Evolutionary conservation across 2,329 filamentous ascomycete species (phyloP).

Genomic region (Colletotrichum liriopes): DNA sequence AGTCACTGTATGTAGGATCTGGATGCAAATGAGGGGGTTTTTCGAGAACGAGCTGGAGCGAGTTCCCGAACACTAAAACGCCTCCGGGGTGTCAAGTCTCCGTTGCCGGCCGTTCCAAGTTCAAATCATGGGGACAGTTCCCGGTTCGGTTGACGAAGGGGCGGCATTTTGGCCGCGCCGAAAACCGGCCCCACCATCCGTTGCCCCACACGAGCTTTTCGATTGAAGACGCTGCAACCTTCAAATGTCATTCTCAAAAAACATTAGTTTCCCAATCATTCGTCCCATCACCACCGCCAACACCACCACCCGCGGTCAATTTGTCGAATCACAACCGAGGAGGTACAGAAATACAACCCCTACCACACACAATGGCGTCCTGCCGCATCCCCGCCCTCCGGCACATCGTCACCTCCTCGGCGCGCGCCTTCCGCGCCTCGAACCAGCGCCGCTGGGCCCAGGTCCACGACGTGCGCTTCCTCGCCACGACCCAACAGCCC

Average conservation of each 20-base stretch:
- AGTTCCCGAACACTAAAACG: background rate
- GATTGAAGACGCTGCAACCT: conserved; percentile 31
- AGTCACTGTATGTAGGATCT: background rate
- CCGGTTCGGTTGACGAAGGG: background rate
- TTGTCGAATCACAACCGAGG: background rate
- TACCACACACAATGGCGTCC: conserved; percentile 62
- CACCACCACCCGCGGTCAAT: background rate
- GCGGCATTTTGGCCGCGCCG: conserved; percentile 12
- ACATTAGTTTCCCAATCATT: background rate
- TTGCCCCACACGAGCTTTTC: conserved; percentile 34
- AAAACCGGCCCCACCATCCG: conserved; percentile 32
- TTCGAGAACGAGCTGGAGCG: background rate
- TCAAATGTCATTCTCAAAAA: conserved; percentile 29
- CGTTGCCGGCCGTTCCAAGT: background rate
- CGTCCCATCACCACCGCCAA: conserved; percentile 4
- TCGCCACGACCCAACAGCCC: conserved; percentile 82
- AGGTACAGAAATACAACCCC: background rate
- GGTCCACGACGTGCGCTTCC: conserved; percentile 92
- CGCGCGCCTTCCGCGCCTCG: conserved; percentile 52
- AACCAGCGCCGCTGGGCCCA: conserved; percentile 89
- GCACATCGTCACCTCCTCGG: conserved; percentile 56
- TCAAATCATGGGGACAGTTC: no score
- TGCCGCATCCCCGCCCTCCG: conserved; percentile 65
- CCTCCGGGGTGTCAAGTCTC: background rate
- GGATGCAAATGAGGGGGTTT: background rate